Evolutionary conservation across 192 early-diverging fungal species (phyloP).

Genomic region (Umbelopsis ramanniana): DNA sequence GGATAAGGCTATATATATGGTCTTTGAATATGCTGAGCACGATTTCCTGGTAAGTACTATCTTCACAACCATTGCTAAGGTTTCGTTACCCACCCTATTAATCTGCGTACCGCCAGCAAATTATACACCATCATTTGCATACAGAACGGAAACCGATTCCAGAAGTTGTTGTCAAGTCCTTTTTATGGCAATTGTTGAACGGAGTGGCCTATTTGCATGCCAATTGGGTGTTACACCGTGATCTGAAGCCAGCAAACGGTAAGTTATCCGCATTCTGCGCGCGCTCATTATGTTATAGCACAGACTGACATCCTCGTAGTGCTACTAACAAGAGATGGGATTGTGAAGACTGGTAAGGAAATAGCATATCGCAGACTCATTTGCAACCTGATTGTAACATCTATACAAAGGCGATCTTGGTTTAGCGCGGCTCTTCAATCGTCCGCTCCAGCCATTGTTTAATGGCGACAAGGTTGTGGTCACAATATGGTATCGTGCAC

Average conservation of each 20-base stretch:
- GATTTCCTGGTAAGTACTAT: constrained; percentile 72
- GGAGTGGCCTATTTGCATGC: constrained; percentile 89
- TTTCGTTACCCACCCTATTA: too few relatives aligned
- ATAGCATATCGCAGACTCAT: neutral
- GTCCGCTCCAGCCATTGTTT: constrained; percentile 78
- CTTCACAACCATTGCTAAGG: neutral
- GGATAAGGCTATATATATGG: constrained; percentile 94
- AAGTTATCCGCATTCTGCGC: neutral
- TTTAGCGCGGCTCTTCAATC: constrained; percentile 79
- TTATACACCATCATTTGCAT: constrained; percentile 89
- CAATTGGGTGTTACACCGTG: constrained; percentile 85
- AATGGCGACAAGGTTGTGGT: constrained; percentile 89
- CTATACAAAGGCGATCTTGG: constrained; percentile 81
- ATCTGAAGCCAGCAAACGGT: constrained; percentile 92
- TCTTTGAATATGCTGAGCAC: constrained; percentile 97
- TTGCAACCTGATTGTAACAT: neutral
- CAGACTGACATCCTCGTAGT: constrained; percentile 42
- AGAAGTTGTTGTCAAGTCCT: constrained; percentile 84
- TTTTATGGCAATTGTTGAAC: constrained; percentile 88
- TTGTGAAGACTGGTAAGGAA: constrained; percentile 79
- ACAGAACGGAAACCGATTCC: constrained; percentile 78
- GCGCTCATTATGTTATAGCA: neutral
- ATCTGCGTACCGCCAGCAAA: constrained; percentile 57
- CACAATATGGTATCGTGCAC: constrained; percentile 97
- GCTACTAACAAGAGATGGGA: constrained; percentile 83